Evolutionary conservation across 805 yeast genomes (phyloP), one percentile per base, ranked within the genome.

Genomic region (Barnettozyma pratensis): DNA sequence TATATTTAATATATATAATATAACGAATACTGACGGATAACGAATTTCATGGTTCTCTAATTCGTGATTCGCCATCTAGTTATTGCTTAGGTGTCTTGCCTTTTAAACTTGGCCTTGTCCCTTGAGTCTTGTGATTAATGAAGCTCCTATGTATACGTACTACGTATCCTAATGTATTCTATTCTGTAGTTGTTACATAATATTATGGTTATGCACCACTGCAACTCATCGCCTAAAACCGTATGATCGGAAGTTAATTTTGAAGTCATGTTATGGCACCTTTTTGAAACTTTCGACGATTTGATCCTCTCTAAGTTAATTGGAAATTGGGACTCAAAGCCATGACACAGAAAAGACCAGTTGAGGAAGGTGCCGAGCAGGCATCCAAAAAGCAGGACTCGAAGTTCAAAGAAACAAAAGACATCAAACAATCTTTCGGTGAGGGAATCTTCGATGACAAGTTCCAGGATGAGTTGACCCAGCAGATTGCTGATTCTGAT

Each of bases 401-500:
- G 0, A 43, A 46, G 31, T 60, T 60, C 42, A 53, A 49, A 40
- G 39, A 53, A 32, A 31, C 53, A 19, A 40, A 47, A 6, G 76
- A 76, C 26, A 62, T 77, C 29, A 62, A 65, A 32, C 55, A 65
- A 26, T 71, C 70, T 42, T 78, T 81, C 60, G 77, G 75, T 47
- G 56, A 64, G 12, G 71, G 77, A 48, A 68, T 82, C 12, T 81
- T 83, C 73, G 64, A 68, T 28, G 56, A 61, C 1, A 52, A 66
- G 2, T 77, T 74, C 54, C 68, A 67, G 55, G 54, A 60, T 4
- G 54, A 61, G 1, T 60, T 86, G 46, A 69, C 69, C 47, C 48
- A 67, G 2, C 65, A 68, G 31, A 78, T 90, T 36, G 54, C 67
- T 1, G 66, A 69, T 7, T 80, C 95, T 3, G 73, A 79, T 54